phyloP scores from a whole-genome alignment of 495 filamentous ascomycete genomes.

The Hyaloscypha finlandica region DNA sequence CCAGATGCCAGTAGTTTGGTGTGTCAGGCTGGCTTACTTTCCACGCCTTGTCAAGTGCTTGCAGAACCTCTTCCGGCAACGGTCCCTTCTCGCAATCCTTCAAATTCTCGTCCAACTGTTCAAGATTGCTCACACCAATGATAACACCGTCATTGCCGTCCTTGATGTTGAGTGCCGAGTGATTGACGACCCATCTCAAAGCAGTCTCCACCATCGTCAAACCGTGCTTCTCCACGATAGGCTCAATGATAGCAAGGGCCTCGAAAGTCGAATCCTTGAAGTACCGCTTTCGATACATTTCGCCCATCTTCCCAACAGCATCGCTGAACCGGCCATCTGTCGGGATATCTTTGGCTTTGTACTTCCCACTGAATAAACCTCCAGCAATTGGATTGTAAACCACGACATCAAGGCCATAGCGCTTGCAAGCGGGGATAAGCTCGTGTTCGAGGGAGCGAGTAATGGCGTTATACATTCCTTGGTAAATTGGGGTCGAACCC shows the following conservation, averaged over 20 bases:
- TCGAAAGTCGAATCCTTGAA: conserved; percentile 79
- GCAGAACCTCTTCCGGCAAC: conserved; percentile 79
- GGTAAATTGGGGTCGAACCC: conserved; percentile 69
- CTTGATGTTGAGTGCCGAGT: conserved; percentile 75
- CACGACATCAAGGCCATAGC: conserved; percentile 84
- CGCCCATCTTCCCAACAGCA: conserved; percentile 48
- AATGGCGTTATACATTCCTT: conserved; percentile 73
- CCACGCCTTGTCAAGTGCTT: conserved; percentile 81
- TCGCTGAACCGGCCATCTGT: conserved; percentile 70
- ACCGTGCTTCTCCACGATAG: conserved; percentile 70
- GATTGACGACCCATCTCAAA: conserved; percentile 78
- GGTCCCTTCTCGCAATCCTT: conserved; percentile 82
- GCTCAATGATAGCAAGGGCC: conserved; percentile 72
- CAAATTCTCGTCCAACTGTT: conserved; percentile 76
- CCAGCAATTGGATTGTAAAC: conserved; percentile 91
- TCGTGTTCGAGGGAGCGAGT: conserved; percentile 79
- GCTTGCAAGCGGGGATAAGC: conserved; percentile 74
- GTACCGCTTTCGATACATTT: conserved; percentile 74
- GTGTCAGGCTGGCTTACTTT: conserved; percentile 63
- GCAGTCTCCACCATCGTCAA: conserved; percentile 83
- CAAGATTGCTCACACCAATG: conserved; percentile 73
- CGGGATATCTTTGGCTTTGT: conserved; percentile 70
- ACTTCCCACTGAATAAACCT: conserved; percentile 83
- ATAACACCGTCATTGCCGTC: conserved; percentile 80
- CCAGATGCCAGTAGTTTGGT: conserved; percentile 74